Evolutionary conservation across 139 green algal species (phyloP).

Genomic region (Choricystis sp.): DNA sequence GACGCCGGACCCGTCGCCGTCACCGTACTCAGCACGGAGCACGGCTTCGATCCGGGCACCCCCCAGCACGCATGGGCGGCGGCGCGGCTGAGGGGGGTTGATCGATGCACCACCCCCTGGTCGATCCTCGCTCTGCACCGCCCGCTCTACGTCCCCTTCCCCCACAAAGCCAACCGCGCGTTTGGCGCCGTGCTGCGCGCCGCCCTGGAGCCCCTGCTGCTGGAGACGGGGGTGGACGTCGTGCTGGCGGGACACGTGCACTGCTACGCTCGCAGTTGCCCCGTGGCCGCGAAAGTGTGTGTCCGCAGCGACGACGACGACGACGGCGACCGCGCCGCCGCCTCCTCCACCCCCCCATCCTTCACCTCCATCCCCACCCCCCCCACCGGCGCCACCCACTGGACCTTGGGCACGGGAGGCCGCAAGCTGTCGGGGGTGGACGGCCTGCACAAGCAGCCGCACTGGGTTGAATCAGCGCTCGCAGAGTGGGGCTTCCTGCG

Average conservation of each 20-base stretch:
- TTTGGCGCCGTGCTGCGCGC: conserved; percentile 43
- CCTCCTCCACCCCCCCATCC: too few relatives aligned
- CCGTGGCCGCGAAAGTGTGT: conserved; percentile 20
- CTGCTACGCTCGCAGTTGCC: conserved; percentile 48
- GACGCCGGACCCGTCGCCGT: conserved; percentile 55
- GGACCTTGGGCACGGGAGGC: background rate
- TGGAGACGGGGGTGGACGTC: conserved; percentile 41
- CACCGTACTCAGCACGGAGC: conserved; percentile 51
- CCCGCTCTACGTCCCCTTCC: conserved; percentile 66
- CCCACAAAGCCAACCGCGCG: conserved; percentile 54
- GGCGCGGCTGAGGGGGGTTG: conserved; percentile 38
- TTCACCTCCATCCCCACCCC: background rate
- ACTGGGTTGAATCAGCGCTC: background rate
- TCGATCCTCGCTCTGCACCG: conserved; percentile 50
- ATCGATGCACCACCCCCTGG: conserved; percentile 60
- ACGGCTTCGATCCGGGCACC: conserved; percentile 35
- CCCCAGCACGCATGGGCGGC: conserved; percentile 52
- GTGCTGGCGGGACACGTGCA: conserved; percentile 52
- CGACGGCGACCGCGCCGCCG: too few relatives aligned
- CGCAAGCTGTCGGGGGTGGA: background rate
- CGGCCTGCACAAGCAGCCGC: background rate
- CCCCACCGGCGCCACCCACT: background rate
- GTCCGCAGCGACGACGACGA: too few relatives aligned
- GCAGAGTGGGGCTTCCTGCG: background rate
- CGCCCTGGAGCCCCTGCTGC: conserved; percentile 37